These are phyloP conservation scores for Krasilnikovozyma curviuscula DNA, from an alignment of 768 basidiomycete species.

Conservation along the genomic window DNA sequence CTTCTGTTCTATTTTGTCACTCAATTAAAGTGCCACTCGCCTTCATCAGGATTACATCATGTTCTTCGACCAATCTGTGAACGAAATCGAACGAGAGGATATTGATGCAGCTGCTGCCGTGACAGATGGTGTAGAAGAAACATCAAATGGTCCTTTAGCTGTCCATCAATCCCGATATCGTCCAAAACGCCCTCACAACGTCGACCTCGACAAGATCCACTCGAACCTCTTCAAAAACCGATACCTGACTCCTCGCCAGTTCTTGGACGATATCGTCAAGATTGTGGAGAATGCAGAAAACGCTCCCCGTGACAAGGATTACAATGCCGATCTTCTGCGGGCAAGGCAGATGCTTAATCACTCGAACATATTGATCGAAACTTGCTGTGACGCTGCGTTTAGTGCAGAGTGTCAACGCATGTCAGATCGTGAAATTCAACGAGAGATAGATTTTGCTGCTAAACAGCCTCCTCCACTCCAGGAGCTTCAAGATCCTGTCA, in stretches of 20 bases:
- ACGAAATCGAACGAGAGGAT: neutral
- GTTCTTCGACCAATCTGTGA: neutral
- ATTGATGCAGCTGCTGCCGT: neutral
- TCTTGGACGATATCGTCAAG: slow-evolving; percentile 42
- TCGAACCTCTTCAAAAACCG: slow-evolving; percentile 47
- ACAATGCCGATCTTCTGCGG: slow-evolving; percentile 54
- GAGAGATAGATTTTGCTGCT: too few relatives aligned
- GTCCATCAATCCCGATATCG: slow-evolving; percentile 27
- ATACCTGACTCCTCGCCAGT: slow-evolving; percentile 73
- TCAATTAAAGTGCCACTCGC: neutral
- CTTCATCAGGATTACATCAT: too few relatives aligned
- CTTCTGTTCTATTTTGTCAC: neutral
- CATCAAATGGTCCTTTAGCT: too few relatives aligned
- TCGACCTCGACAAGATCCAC: slow-evolving; percentile 87
- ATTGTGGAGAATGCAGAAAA: slow-evolving; percentile 42
- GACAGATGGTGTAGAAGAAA: too few relatives aligned
- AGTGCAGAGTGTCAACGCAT: slow-evolving; percentile 69
- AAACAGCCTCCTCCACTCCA: too few relatives aligned
- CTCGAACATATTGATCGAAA: slow-evolving; percentile 63
- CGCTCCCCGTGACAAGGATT: slow-evolving; percentile 48
- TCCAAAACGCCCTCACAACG: slow-evolving; percentile 39
- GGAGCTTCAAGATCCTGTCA: slow-evolving; percentile 12
- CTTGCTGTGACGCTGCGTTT: slow-evolving; percentile 65
- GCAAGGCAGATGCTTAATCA: slow-evolving; percentile 72
- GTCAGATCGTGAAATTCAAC: slow-evolving; percentile 44